Base-by-base conservation (phyloP, 2,329 filamentous ascomycete genomes). In the Aureobasidium sp. region DNA sequence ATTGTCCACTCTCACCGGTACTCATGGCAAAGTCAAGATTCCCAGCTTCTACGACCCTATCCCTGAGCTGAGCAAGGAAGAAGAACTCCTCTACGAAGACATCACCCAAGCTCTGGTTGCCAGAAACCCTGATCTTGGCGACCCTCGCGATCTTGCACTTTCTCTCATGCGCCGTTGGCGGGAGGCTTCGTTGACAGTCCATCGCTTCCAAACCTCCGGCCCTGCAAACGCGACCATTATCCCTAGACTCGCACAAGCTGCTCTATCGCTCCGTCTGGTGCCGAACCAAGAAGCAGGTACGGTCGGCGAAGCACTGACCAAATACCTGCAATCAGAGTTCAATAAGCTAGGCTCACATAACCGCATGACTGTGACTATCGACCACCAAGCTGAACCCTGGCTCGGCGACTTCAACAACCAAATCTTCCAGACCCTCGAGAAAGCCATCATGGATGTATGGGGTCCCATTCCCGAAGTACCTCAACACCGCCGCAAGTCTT, bases 351-450 rank as follows among this genome's bases (percentile, higher is more conserved):
- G 87, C 34, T 93, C 90, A 1, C 87, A 89, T 64, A 99, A 99
- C 69, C 82, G 80, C 6, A 80, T 99, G 39, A 87, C 81, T 1
- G 84, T 99, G 42, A 87, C 86, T 34, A 92, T 99, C 66, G 91
- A 96, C 66, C 94, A 97, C 71, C 88, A 90, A 74, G 93, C 94
- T 0, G 94, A 99, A 71, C 91, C 94, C 0, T 99, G 94, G 94
- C 84, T 99, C 0, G 93, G 94, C 14, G 91, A 97, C 68, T 91
- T 91, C 3, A 85, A 86, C 53, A 97, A 96, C 67, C 85, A 91
- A 66, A 92, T 97, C 62, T 99, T 97, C 75, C 85, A 87, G 64
- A 95, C 91, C 0, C 82, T 99, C 0, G 91, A 96, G 67, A 82
- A 86, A 63, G 94, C 92, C 0, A 88, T 97, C 55, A 84, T 92